These are phyloP conservation scores for Ophiobolus disseminans DNA, from an alignment of 2,329 filamentous ascomycete species.

Conservation along the genomic window DNA sequence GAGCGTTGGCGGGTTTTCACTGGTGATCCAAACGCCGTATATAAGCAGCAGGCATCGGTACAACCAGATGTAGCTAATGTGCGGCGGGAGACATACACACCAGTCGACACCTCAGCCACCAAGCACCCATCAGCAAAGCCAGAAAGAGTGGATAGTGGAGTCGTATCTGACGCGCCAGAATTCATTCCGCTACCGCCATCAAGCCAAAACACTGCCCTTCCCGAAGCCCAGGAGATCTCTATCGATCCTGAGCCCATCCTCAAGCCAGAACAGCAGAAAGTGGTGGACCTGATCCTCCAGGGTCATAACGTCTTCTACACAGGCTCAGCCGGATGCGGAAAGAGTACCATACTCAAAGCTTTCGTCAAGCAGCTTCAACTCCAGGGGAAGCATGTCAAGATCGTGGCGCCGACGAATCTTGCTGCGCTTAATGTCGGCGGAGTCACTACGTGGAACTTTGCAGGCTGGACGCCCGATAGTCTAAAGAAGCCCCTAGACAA, in stretches of 20 bases:
- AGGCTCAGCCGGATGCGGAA: slow-evolving; percentile 67
- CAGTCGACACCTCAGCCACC: too few relatives aligned
- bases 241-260: slow-evolving; percentile 3
- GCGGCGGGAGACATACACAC: too few relatives aligned
- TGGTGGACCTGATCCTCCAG: slow-evolving; percentile 60
- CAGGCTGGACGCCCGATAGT: slow-evolving; percentile 61
- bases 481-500: slow-evolving; percentile 53
- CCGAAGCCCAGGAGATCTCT: too few relatives aligned
- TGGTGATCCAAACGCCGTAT: too few relatives aligned
- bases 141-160: too few relatives aligned
- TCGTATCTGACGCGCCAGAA: too few relatives aligned
- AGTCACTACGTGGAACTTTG: slow-evolving; percentile 63
- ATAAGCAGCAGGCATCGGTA: too few relatives aligned
- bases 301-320: slow-evolving; percentile 69
- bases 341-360: slow-evolving; percentile 62
- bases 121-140: too few relatives aligned
- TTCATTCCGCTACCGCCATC: too few relatives aligned
- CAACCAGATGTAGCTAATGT: too few relatives aligned
- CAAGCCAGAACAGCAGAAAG: slow-evolving; percentile 53
- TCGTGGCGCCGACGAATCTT: slow-evolving; percentile 67
- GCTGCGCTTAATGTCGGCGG: slow-evolving; percentile 66
- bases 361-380: slow-evolving; percentile 52
- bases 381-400: slow-evolving; percentile 52
- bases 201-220: too few relatives aligned
- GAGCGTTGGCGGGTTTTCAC: too few relatives aligned